Evolutionary conservation across 495 filamentous ascomycete genomes (phyloP).

Genomic region (Lepraria neglecta): DNA sequence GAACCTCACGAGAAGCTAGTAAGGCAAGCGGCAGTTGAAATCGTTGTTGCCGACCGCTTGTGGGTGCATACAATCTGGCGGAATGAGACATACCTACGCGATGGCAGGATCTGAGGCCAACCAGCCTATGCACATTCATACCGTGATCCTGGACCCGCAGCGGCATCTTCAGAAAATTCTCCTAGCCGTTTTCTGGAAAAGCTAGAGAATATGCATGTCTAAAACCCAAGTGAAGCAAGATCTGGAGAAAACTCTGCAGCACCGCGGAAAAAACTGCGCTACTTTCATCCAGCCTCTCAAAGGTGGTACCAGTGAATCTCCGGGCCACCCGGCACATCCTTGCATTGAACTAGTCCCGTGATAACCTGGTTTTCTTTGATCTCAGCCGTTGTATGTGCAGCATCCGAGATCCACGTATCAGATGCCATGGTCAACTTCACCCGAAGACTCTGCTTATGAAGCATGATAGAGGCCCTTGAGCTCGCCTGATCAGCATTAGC

Average conservation of each 20-base stretch:
- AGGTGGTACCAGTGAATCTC: neutral
- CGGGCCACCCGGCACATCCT: constrained; percentile 1
- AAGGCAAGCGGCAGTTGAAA: no score
- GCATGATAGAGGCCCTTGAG: neutral
- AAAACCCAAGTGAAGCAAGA: neutral
- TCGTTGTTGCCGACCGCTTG: no score
- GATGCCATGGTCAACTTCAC: neutral
- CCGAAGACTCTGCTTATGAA: neutral
- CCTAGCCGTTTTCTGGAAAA: constrained; percentile 5
- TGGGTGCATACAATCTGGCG: neutral
- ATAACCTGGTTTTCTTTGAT: neutral
- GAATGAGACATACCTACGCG: neutral
- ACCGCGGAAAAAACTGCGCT: neutral
- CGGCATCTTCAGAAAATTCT: constrained; percentile 4
- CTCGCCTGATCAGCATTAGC: constrained; percentile 1
- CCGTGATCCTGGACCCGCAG: neutral
- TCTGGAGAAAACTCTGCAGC: neutral
- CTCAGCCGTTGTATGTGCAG: constrained; percentile 4
- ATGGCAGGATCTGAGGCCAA: no score
- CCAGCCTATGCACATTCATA: no score
- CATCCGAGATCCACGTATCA: neutral
- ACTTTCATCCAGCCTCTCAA: neutral
- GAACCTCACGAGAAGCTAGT: no score
- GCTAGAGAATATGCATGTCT: constrained; percentile 7
- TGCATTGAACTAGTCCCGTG: neutral